These are phyloP conservation scores for Nicotiana tomentosiformis DNA, from an alignment of 257 asterid genomes.

Conservation along the genomic window DNA sequence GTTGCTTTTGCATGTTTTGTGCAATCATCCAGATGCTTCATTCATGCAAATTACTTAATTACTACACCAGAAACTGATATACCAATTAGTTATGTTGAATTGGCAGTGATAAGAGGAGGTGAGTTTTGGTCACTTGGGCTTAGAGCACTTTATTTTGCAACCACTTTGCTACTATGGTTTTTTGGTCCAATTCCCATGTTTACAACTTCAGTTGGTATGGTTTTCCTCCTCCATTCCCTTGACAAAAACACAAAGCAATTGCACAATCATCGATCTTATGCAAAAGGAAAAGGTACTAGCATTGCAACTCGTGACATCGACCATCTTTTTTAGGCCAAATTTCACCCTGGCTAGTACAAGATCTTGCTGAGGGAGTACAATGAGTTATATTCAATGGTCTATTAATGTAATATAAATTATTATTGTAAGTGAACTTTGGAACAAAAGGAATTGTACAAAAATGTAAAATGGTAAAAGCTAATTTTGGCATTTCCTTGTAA, in stretches of 20 bases:
- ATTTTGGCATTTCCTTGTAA: neutral
- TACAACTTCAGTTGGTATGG: neutral
- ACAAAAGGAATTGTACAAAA: neutral
- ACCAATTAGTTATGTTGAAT: slow-evolving; percentile 30
- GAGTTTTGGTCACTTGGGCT: slow-evolving; percentile 49
- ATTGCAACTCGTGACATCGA: neutral
- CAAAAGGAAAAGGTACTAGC: neutral
- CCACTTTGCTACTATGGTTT: slow-evolving; percentile 46
- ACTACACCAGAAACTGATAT: slow-evolving; percentile 43
- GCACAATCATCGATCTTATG: neutral
- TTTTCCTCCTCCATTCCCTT: neutral
- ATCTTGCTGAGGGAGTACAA: neutral
- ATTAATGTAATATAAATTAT: neutral
- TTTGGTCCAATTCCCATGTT: slow-evolving; percentile 47
- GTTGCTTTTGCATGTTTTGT: slow-evolving; percentile 41
- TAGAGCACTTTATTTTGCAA: slow-evolving; percentile 44
- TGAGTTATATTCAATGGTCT: no score
- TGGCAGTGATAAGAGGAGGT: slow-evolving; percentile 36
- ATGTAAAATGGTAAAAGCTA: neutral
- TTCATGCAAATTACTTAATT: slow-evolving; percentile 45
- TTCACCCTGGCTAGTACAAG: neutral
- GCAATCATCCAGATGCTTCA: slow-evolving; percentile 31
- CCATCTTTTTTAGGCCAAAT: neutral
- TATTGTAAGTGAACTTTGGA: neutral
- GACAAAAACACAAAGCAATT: neutral